Evolutionary conservation across 164 flowering plant genomes (phyloP).

Genomic region (Cinnamomum micranthum): DNA sequence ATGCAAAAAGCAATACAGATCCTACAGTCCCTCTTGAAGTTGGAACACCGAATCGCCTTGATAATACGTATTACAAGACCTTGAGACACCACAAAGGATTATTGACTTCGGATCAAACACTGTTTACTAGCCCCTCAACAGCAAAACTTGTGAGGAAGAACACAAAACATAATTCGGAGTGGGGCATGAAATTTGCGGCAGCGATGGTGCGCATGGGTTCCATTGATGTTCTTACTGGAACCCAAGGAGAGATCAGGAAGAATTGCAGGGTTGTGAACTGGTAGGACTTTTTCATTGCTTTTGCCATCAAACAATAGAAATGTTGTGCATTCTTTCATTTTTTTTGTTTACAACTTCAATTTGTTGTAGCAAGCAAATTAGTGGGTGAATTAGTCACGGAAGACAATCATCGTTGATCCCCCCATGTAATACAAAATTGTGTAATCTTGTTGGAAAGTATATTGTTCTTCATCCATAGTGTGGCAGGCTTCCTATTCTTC

Average conservation of each 20-base stretch:
- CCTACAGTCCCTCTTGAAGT: constrained; percentile 4
- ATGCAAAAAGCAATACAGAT: not conserved
- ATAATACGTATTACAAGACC: constrained; percentile 9
- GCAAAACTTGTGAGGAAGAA: constrained; percentile 5
- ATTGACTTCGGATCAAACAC: constrained; percentile 12
- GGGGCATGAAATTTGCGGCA: not conserved
- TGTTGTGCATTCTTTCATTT: not conserved
- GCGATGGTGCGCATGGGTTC: constrained; percentile 4
- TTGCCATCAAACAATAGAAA: not conserved
- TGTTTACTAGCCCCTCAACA: constrained; percentile 5
- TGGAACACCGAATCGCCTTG: constrained; percentile 7
- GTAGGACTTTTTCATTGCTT: not conserved
- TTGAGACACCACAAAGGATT: constrained; percentile 10
- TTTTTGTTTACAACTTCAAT: not conserved
- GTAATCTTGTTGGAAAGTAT: too few relatives aligned
- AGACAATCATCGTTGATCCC: too few relatives aligned
- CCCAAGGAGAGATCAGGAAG: constrained; percentile 8
- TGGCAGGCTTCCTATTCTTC: too few relatives aligned
- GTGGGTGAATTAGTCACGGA: too few relatives aligned
- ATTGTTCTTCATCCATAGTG: too few relatives aligned
- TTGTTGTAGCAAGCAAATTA: not conserved
- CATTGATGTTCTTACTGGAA: constrained; percentile 9
- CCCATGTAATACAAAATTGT: too few relatives aligned
- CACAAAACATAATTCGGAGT: not conserved
- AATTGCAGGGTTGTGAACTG: constrained; percentile 17